Conservation (phyloP, 768 basidiomycete species). For the Nidula microcarpa region DNA sequence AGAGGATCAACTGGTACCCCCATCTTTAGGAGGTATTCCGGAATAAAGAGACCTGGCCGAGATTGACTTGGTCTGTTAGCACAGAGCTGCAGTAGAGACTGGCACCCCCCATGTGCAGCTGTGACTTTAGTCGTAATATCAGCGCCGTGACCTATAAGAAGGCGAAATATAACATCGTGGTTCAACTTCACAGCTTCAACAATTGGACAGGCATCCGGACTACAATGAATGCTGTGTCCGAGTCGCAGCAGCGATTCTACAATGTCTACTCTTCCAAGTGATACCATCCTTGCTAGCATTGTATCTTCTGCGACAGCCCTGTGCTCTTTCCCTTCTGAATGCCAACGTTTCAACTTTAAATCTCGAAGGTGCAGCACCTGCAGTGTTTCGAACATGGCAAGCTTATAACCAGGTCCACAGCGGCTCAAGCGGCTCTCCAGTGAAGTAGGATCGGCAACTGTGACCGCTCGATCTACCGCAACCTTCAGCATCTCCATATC, state of each 20-base stretch:
- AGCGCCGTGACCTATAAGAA: neutral
- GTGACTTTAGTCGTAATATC: neutral
- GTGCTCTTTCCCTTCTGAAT: neutral
- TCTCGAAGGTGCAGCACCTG: neutral
- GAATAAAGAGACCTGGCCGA: neutral
- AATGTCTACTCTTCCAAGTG: neutral
- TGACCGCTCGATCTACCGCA: neutral
- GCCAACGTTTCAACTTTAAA: neutral
- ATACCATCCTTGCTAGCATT: neutral
- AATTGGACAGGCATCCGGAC: neutral
- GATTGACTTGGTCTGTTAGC: neutral
- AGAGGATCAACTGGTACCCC: neutral
- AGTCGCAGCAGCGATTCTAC: neutral
- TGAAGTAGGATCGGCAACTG: neutral
- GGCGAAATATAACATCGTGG: neutral
- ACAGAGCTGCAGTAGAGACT: neutral
- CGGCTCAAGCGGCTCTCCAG: neutral
- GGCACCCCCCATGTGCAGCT: neutral
- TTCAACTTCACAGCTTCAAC: neutral
- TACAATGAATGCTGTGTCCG: neutral
- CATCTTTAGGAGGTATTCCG: neutral
- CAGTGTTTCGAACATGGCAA: neutral
- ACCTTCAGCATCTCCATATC: neutral
- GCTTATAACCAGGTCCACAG: neutral
- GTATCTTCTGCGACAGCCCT: neutral